phyloP scores from a whole-genome alignment of 2,329 filamentous ascomycete species.

The Dendrostoma leiphaemia region DNA sequence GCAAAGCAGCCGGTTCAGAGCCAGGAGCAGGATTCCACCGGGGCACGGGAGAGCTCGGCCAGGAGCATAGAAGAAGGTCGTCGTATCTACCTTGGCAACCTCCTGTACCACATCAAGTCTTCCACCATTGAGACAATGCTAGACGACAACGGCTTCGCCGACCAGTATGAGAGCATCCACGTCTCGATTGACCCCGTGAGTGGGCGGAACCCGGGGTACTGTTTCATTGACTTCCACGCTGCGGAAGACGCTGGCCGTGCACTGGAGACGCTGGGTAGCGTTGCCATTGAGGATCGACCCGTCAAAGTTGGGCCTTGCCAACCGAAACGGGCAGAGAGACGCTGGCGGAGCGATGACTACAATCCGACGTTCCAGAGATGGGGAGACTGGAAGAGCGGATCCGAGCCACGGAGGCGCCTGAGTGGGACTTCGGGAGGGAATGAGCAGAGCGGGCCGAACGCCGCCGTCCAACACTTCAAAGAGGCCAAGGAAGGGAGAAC shows the following conservation, averaged over 20 bases:
- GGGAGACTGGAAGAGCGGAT: conserved; percentile 43
- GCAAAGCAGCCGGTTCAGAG: too few species aligned
- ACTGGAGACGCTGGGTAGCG: conserved; percentile 54
- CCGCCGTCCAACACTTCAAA: conserved; percentile 30
- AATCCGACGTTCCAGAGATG: conserved; percentile 36
- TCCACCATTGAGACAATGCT: conserved; percentile 35
- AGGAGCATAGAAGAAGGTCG: too few species aligned
- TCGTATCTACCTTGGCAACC: conserved; percentile 63
- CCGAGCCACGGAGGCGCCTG: too few species aligned
- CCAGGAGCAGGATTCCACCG: too few species aligned
- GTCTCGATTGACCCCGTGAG: conserved; percentile 69
- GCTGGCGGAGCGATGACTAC: conserved; percentile 14
- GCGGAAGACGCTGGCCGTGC: conserved; percentile 56
- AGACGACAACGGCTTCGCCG: conserved; percentile 30
- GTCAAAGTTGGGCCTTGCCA: conserved; percentile 66
- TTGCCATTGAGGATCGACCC: conserved; percentile 53
- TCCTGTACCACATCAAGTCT: conserved; percentile 52
- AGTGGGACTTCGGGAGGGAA: background rate
- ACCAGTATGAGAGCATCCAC: conserved; percentile 54
- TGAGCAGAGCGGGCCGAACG: conserved; percentile 27
- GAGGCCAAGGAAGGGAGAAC: conserved; percentile 28
- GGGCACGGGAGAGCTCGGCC: too few species aligned
- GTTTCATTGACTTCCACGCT: conserved; percentile 40
- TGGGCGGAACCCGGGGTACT: conserved; percentile 69
- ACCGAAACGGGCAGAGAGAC: conserved; percentile 39